Base-by-base conservation (phyloP, 106 monocot species). In the Allium cepa region DNA sequence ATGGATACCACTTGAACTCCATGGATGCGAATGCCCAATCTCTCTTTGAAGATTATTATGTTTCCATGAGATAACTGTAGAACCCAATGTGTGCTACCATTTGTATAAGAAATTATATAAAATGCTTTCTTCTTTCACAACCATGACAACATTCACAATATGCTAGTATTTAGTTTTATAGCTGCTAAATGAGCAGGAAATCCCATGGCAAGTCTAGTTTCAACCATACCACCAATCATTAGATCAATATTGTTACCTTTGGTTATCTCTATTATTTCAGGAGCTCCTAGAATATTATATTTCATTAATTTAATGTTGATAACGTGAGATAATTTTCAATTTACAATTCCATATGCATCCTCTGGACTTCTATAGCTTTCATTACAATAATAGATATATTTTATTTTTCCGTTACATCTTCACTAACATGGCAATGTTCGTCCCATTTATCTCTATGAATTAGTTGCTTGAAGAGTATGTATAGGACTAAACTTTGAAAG, bases 141-240 rank as follows among this genome's bases (percentile, higher is more conserved):
- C n/a, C n/a, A n/a, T n/a, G n/a, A n/a, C n/a, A n/a, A n/a, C n/a
- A n/a, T n/a, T n/a, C n/a, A n/a, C n/a, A n/a, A n/a, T n/a, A n/a
- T n/a, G n/a, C n/a, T n/a, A n/a, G n/a, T n/a, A n/a, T n/a, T n/a
- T n/a, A n/a, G n/a, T n/a, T n/a, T n/a, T n/a, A n/a, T n/a, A n/a
- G n/a, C n/a, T n/a, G n/a, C n/a, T n/a, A n/a, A n/a, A n/a, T n/a
- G n/a, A n/a, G n/a, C n/a, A n/a, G n/a, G n/a, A n/a, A n/a, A n/a
- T n/a, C n/a, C n/a, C n/a, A 89, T 92, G 36, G 92, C 86, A 68
- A 97, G 77, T 69, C 86, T 88, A 15, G 88, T 97, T 73, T 97
- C 92, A 47, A 89, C 92, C 91, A 92, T 97, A 17, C 96, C 96
- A 47, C 96, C 92, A 66, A 97, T 92, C 96, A 97, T 92, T 53